phyloP scores from a whole-genome alignment of 352 stramenopile species.

The Pythium sp. region DNA sequence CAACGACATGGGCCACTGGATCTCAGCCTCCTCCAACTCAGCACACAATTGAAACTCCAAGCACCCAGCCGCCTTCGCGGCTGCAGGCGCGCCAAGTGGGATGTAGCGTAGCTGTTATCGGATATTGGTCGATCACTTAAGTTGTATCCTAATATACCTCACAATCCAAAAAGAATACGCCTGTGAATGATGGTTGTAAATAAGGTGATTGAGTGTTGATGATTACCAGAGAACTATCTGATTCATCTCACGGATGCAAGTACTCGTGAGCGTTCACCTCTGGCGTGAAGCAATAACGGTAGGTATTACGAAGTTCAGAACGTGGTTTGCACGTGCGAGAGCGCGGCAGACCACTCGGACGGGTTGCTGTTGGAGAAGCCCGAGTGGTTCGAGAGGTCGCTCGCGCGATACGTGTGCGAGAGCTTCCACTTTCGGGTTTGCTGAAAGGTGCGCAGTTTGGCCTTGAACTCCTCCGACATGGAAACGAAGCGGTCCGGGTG shows the following conservation, averaged over 20 bases:
- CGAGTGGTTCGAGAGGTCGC: slow-evolving; percentile 31
- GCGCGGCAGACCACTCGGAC: slow-evolving; percentile 15
- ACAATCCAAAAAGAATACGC: too few relatives aligned
- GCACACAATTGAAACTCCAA: too few relatives aligned
- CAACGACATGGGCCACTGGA: too few relatives aligned
- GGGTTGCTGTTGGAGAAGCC: slow-evolving; percentile 46
- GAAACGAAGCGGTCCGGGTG: slow-evolving; percentile 37
- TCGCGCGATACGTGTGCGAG: slow-evolving; percentile 43
- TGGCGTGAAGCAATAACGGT: background rate
- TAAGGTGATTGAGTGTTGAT: background rate
- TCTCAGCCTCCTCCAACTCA: too few relatives aligned
- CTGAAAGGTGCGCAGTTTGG: slow-evolving; percentile 26
- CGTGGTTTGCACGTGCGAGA: background rate
- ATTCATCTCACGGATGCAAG: background rate
- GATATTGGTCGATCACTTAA: too few relatives aligned
- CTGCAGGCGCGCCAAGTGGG: too few relatives aligned
- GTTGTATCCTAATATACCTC: too few relatives aligned
- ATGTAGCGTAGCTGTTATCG: too few relatives aligned
- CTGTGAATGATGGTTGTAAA: too few relatives aligned
- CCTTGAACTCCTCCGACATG: slow-evolving; percentile 37
- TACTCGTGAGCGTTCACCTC: background rate
- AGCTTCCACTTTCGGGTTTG: slow-evolving; percentile 31
- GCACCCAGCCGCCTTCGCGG: too few relatives aligned
- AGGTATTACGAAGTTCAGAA: background rate
- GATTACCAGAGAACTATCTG: background rate